Evolutionary conservation across 2,329 filamentous ascomycete species (phyloP), one percentile per base, ranked within the genome.

Genomic region (Lecanicillium sp.): DNA sequence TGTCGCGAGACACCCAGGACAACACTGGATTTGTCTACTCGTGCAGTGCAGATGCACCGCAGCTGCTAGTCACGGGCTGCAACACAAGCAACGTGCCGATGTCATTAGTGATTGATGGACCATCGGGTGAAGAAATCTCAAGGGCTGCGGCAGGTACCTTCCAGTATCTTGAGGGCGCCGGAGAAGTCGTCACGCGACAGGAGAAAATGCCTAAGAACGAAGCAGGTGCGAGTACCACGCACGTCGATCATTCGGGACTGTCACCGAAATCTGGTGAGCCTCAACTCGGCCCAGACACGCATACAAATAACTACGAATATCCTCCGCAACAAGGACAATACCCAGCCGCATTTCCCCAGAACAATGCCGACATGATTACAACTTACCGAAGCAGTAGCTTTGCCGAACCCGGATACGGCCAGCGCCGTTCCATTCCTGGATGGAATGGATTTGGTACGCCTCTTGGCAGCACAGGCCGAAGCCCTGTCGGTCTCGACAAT

Each of bases 31-130:
- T 77, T 56, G 74, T 81, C 45, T 94, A 92, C 60, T 73, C 74
- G 20, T 70, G 94, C 49, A 77, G 75, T 33, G 77, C 79, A 29
- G 79, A 87, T 41, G 84, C 82, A 22, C 89, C 89, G 33, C 72
- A 70, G 46, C 61, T 67, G 29, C 49, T 70, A 52, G 64, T 67
- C 60, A 77, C 74, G 52, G 61, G 66, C 53, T 71, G 66, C 48
- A 53, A 58, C 31, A 62, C 57, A 36, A 62, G 62, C 58, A 73
- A 58, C 59, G 73, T 78, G 60, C 72, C 74, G 28, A 53, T 78
- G 58, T 69, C 69, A 55, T 59, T 79, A 38, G 51, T 73, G 32
- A 63, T 77, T 14, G 72, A 78, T 42, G 68, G 61, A 10, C 53
- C 64, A n/a, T 61, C 64, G 20, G 72, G 72, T 25, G 67, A 76